Base-by-base conservation (phyloP, 352 stramenopile species). In the Elongisporangium undulatum region DNA sequence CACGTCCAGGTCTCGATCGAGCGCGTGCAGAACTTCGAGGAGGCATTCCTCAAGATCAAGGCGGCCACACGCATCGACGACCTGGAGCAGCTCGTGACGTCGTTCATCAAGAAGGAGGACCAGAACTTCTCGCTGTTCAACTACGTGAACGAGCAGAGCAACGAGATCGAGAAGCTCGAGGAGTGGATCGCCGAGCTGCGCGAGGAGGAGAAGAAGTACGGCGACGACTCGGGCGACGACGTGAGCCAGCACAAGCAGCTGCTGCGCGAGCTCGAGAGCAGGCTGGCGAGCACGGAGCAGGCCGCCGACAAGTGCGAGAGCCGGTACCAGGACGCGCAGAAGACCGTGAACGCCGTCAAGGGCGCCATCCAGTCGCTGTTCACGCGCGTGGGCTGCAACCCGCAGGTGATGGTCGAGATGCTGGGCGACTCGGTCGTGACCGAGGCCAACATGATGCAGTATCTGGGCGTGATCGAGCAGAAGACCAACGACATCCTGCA, bases 111-210 rank as follows among this genome's bases (percentile, higher is more conserved):
- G 69, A 98, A 97, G 34, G 96, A 99, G 79, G 94, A 98, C 57
- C 87, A 98, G 55, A 99, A 98, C 73, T 98, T 98, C 65, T 97
- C 87, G 34, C 64, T 98, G 6, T 98, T 98, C 67, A 97, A 96
- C 69, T 97, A 98, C 59, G 83, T 97, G 19, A 98, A 97, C 64
- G 90, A 98, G 61, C 92, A 98, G 72, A 93, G 78, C 53, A 97
- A 94, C 60, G 93, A 98, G 63, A 94, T 98, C 62, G 93, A 97
- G 53, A 95, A 94, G 59, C 76, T 97, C 16, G 85, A 97, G 45
- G 89, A 97, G 59, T 75, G 86, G 61, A 79, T 96, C 58, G 59
- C 78, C 22, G 71, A 77, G 49, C 51, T 87, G 69, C 76, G 73
- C 17, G 72, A 96, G 13, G 92, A 98, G 71, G 87, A 97, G 51